A percentile compares a stretch with the other conserved stretches of the same genome.
Evolutionary conservation across 2,329 filamentous ascomycete species (phyloP).

Genomic region (Cordyceps farinosa): DNA sequence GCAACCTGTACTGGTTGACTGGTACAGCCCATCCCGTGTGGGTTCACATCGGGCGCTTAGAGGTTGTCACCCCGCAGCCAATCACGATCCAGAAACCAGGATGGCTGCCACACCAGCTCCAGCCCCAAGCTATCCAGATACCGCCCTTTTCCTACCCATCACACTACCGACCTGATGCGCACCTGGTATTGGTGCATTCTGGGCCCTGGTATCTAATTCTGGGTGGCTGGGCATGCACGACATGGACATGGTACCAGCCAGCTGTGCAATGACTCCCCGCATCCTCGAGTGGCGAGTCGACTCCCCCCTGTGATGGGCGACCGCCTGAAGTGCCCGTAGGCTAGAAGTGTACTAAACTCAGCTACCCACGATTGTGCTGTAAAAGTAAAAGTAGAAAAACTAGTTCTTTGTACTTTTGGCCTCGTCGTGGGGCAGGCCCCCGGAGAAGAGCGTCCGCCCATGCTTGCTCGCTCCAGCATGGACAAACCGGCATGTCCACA

Average conservation of each 20-base stretch:
- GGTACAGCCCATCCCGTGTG: slow-evolving; percentile 6
- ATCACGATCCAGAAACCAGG: neutral
- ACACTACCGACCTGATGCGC: neutral
- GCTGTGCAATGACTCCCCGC: neutral
- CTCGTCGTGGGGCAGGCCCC: too few relatives aligned
- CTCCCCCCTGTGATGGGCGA: neutral
- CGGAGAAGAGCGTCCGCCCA: neutral
- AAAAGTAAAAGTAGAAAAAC: neutral
- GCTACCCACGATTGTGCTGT: neutral
- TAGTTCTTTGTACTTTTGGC: neutral
- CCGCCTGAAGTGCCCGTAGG: neutral
- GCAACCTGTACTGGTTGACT: neutral
- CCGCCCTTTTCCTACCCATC: neutral
- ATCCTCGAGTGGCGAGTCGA: neutral
- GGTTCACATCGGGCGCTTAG: slow-evolving; percentile 9
- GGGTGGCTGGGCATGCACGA: neutral
- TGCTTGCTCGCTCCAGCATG: too few relatives aligned
- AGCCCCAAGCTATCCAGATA: neutral
- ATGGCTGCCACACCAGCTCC: slow-evolving; percentile 8
- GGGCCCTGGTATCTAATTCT: neutral
- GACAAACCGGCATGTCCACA: neutral
- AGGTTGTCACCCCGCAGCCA: neutral
- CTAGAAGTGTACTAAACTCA: neutral
- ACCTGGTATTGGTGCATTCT: neutral
- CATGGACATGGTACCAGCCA: neutral